Evolutionary conservation across 2,329 filamentous ascomycete species (phyloP), one percentile per base, ranked within the genome.

Genomic region (Dactylella cylindrospora): DNA sequence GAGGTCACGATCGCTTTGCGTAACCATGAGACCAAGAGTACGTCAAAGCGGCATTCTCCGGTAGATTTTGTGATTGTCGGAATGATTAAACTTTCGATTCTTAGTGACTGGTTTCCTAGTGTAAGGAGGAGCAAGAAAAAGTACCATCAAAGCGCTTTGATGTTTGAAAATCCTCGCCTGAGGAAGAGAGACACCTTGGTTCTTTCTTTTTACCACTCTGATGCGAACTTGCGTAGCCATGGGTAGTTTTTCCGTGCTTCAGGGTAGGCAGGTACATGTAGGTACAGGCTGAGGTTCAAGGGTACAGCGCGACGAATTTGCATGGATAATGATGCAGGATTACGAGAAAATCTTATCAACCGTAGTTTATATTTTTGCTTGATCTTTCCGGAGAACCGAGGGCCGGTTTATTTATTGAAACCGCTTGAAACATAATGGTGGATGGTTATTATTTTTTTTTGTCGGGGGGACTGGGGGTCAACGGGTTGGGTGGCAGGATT

Each of bases 401-500:
- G 31, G 31, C 10, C 17, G 12, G 17, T n/a, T 12, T 33, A 15
- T 33, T 20, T 49, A 53, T 53, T 61, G 55, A 61, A 61, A 61
- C 55, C 19, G 55, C 33, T 47, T 53, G 55, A 61, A 61, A 61
- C 47, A 52, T n/a, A n/a, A n/a, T n/a, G n/a, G n/a, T n/a, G n/a
- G n/a, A n/a, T n/a, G n/a, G n/a, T n/a, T n/a, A n/a, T n/a, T n/a
- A n/a, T n/a, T n/a, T n/a, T n/a, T n/a, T 12, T 23, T 31, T 46
- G 28, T 26, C 13, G 15, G 15, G 32, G 29, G 20, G 12, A 22
- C 25, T 5, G 26, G n/a, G 19, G 15, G 31, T 19, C 15, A 19
- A 47, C 23, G 20, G 28, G n/a, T 32, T 38, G 19, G 32, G 19
- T 22, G 17, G 17, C 23, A 23, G 23, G 36, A 32, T 20, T 61